These are phyloP conservation scores for Hortiboletus rubellus DNA, from an alignment of 1,284 basidiomycete genomes.

Conservation along the genomic window DNA sequence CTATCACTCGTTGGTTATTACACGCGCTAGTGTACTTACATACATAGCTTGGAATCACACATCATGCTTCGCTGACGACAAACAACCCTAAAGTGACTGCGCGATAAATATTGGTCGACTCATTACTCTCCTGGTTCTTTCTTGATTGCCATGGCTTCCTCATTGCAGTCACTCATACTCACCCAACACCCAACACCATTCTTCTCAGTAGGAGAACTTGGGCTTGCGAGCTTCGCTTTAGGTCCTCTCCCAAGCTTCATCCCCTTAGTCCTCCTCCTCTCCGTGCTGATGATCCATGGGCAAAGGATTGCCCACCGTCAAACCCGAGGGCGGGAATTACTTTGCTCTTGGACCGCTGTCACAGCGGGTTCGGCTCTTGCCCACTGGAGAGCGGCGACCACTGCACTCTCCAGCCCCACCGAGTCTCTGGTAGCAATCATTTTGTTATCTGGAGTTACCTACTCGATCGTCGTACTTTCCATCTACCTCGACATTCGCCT, in stretches of 20 bases:
- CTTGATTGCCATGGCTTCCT: constrained; percentile 17
- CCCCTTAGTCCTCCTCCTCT: constrained; percentile 49
- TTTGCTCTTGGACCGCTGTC: constrained; percentile 43
- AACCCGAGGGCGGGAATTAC: constrained; percentile 33
- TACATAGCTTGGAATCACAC: neutral
- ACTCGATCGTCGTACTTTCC: constrained; percentile 36
- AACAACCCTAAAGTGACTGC: constrained; percentile 25
- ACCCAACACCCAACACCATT: constrained; percentile 25
- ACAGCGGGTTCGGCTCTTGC: constrained; percentile 49
- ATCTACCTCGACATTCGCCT: constrained; percentile 43
- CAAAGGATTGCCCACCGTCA: constrained; percentile 43
- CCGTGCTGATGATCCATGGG: constrained; percentile 51
- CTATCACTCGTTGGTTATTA: neutral
- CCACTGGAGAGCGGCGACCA: constrained; percentile 48
- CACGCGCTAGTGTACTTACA: neutral
- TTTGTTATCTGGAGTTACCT: constrained; percentile 44
- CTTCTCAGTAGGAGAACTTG: constrained; percentile 39
- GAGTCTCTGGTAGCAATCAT: constrained; percentile 49
- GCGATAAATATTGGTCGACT: constrained; percentile 19
- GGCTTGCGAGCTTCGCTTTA: constrained; percentile 48
- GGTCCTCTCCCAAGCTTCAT: constrained; percentile 51
- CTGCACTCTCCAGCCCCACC: constrained; percentile 55
- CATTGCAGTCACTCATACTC: constrained; percentile 30
- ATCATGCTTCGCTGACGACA: constrained; percentile 15
- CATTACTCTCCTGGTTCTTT: neutral